These are phyloP conservation scores for Lithocarpus polystachyus DNA, from an alignment of 306 rosid genomes.

Conservation along the genomic window DNA sequence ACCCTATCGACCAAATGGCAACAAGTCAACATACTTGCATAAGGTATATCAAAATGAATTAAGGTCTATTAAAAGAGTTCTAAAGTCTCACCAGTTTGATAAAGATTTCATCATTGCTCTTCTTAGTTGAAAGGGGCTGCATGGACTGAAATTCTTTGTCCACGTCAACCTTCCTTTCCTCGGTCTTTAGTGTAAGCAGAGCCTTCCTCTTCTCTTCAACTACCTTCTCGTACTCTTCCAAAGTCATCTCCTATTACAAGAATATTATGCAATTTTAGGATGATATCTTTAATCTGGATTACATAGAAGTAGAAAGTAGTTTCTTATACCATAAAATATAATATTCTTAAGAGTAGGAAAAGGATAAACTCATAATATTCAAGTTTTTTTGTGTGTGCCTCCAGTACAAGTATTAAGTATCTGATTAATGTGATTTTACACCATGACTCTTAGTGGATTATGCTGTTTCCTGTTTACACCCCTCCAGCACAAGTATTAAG, in stretches of 20 bases:
- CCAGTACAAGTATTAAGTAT: no score
- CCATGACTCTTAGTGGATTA: no score
- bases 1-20: conserved; percentile 39
- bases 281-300: neutral
- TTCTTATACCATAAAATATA: no score
- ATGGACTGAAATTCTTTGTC: conserved; percentile 68
- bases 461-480: no score
- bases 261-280: neutral
- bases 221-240: conserved; percentile 86
- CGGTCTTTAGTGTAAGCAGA: conserved; percentile 56
- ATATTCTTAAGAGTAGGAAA: no score
- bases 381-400: no score
- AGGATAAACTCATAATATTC: no score
- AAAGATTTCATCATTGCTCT: conserved; percentile 69
- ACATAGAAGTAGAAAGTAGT: no score
- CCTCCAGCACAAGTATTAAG: no score
- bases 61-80: neutral
- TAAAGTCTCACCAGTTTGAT: conserved; percentile 58
- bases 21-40: neutral
- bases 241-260: conserved; percentile 77
- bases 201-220: conserved; percentile 88
- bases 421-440: no score
- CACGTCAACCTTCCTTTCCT: conserved; percentile 72
- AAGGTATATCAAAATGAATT: neutral
- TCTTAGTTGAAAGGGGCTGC: conserved; percentile 83